Conservation (phyloP, 805 yeast species). For the Candida glaebosa region DNA sequence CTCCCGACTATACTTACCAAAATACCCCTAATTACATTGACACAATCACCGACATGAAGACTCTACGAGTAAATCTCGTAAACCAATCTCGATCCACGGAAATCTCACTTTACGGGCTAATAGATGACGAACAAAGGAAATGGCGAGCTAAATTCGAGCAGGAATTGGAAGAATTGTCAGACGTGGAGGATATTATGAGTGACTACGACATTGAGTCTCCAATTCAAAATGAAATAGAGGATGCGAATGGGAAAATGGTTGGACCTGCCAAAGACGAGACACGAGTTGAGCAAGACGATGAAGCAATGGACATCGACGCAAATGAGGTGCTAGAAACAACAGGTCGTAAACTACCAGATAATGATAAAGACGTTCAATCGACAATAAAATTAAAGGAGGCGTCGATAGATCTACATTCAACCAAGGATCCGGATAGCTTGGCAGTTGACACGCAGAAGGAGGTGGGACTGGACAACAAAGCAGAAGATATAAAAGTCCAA, state of each 20-base stretch:
- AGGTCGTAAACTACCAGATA: too few species aligned
- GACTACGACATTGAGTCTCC: conserved; percentile 7
- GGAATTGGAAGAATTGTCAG: conserved; percentile 16
- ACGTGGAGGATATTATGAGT: conserved; percentile 20
- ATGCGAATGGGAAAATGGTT: neutral
- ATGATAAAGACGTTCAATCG: too few species aligned
- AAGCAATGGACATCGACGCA: neutral
- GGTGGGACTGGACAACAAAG: too few species aligned
- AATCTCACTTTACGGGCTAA: conserved; percentile 62
- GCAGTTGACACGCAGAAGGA: too few species aligned
- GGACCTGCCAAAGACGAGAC: conserved; percentile 4
- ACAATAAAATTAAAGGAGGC: too few species aligned
- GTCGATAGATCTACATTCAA: too few species aligned
- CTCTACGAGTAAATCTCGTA: conserved; percentile 67
- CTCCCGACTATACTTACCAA: conserved; percentile 91
- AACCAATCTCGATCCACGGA: conserved; percentile 82
- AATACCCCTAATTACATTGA: conserved; percentile 68
- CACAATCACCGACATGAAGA: conserved; percentile 64
- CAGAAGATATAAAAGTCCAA: too few species aligned
- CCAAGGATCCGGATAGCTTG: too few species aligned
- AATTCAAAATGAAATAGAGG: conserved; percentile 3
- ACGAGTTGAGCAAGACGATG: conserved; percentile 2
- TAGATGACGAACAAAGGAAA: conserved; percentile 34
- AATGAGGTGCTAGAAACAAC: conserved; percentile 1
- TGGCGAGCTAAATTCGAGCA: conserved; percentile 27